Evolutionary conservation across 2,329 filamentous ascomycete genomes (phyloP).

Genomic region (Pseudocercospora fijiensis): DNA sequence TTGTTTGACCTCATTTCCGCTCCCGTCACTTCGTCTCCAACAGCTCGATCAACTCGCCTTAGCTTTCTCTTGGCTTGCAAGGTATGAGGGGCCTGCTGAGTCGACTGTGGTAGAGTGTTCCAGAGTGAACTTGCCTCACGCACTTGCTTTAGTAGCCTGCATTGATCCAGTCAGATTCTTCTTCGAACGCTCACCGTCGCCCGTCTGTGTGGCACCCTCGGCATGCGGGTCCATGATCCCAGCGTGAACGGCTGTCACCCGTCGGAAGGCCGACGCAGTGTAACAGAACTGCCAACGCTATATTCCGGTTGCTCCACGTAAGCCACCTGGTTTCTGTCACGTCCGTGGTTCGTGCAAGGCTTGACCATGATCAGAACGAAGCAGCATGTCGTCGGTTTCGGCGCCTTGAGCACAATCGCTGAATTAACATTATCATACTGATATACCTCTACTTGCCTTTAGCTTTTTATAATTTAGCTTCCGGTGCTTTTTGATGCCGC

Average conservation of each 20-base stretch:
- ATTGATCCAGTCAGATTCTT: neutral
- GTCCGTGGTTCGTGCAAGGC: neutral
- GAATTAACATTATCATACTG: neutral
- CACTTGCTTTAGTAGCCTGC: neutral
- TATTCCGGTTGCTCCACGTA: constrained; percentile 2
- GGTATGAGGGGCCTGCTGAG: neutral
- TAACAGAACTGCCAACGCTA: constrained; percentile 12
- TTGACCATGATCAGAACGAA: neutral
- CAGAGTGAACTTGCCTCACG: neutral
- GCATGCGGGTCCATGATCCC: constrained; percentile 9
- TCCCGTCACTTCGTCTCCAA: constrained; percentile 8
- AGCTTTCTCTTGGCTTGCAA: neutral
- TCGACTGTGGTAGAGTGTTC: neutral
- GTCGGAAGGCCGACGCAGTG: constrained; percentile 13
- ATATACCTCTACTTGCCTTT: neutral
- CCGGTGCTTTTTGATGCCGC: neutral
- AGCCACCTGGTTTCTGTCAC: neutral
- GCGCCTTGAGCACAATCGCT: neutral
- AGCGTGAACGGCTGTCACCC: constrained; percentile 12
- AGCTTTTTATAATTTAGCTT: neutral
- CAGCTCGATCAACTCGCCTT: neutral
- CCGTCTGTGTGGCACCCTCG: constrained; percentile 13
- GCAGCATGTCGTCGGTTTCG: neutral
- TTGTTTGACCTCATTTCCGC: constrained; percentile 16
- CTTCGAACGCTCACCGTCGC: constrained; percentile 8